These are phyloP conservation scores for Ajuga reptans DNA, from an alignment of 305 asterid species.

Conservation along the genomic window DNA sequence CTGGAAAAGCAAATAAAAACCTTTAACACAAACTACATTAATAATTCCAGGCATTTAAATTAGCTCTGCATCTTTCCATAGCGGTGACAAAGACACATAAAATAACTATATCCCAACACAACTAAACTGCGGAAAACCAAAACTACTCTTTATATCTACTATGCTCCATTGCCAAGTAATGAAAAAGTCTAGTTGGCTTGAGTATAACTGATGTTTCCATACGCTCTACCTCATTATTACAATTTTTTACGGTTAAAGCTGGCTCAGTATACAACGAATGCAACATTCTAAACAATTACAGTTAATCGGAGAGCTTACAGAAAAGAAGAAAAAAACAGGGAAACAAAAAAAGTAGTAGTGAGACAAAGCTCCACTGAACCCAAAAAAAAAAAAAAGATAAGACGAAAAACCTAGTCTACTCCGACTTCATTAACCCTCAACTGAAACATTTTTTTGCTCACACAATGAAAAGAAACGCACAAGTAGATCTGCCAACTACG, in stretches of 20 bases:
- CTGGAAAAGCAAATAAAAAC: constrained; percentile 29
- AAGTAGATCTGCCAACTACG: constrained; percentile 30
- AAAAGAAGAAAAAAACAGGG: not conserved
- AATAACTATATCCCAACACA: not conserved
- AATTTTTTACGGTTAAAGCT: not conserved
- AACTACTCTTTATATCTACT: not conserved
- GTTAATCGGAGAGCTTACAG: not conserved
- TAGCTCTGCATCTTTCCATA: not conserved
- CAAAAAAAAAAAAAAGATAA: not conserved
- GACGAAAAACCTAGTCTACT: not conserved
- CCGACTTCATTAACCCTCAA: not conserved
- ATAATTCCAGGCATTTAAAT: not conserved
- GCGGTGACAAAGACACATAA: not conserved
- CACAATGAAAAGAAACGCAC: not conserved
- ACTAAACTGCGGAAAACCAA: not conserved
- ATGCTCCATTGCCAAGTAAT: not conserved
- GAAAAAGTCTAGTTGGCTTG: not conserved
- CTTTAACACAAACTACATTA: not conserved
- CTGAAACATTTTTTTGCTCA: not conserved
- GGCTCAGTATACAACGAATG: not conserved
- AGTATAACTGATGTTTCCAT: not conserved
- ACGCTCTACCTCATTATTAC: not conserved
- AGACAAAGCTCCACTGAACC: not conserved
- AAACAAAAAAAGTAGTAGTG: no score
- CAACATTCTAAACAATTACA: not conserved